Conservation (phyloP, 192 early-diverging fungal genomes). For the Dissophora globulifera region DNA sequence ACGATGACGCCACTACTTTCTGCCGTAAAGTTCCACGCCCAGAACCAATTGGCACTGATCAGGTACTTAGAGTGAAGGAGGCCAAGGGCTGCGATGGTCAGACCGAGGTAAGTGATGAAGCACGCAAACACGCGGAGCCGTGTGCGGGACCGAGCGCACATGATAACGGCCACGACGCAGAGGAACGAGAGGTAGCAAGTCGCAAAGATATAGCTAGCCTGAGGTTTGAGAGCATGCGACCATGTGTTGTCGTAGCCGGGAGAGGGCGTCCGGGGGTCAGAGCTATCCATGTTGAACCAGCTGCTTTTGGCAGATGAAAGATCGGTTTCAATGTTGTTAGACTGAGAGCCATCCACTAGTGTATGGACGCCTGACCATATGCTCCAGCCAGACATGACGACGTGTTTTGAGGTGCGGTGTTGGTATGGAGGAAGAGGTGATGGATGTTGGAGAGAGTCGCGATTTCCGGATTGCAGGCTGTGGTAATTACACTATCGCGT, state of each 20-base stretch:
- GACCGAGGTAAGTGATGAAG: conserved; percentile 18
- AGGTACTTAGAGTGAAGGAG: conserved; percentile 4
- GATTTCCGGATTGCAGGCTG: too few relatives aligned
- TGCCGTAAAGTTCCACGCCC: conserved; percentile 37
- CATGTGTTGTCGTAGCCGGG: not conserved
- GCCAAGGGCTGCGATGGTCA: conserved; percentile 33
- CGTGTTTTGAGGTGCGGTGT: too few relatives aligned
- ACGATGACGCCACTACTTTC: conserved; percentile 19
- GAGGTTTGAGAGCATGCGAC: not conserved
- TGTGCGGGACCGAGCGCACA: conserved; percentile 15
- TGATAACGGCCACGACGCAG: conserved; percentile 14
- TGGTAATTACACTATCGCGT: too few relatives aligned
- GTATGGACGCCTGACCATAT: too few relatives aligned
- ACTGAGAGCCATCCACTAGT: too few relatives aligned
- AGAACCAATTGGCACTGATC: conserved; percentile 19
- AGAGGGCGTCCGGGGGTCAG: not conserved
- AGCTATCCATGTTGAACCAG: too few relatives aligned
- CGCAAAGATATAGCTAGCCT: conserved; percentile 13
- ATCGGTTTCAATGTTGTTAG: too few relatives aligned
- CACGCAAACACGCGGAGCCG: conserved; percentile 28
- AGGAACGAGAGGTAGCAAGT: conserved; percentile 24
- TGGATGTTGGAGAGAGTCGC: too few relatives aligned
- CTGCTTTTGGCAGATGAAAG: too few relatives aligned
- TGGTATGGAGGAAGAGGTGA: too few relatives aligned
- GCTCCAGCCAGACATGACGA: too few relatives aligned